phyloP scores from a whole-genome alignment of 371 early-diverging fungal genomes.

The Conidiobolus incongruus region DNA sequence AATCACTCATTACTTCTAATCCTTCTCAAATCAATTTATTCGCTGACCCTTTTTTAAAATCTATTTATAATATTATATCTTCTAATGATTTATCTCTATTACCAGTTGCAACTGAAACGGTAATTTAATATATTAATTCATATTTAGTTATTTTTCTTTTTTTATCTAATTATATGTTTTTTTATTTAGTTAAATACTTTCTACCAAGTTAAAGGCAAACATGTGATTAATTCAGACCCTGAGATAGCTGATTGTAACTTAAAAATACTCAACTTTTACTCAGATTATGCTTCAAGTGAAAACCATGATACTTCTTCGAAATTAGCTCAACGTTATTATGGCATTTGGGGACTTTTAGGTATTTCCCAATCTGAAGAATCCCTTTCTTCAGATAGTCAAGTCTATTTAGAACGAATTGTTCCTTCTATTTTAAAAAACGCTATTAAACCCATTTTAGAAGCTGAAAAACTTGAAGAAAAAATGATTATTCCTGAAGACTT shows the following conservation, averaged over 20 bases:
- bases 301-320: conserved; percentile 10
- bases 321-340: neutral
- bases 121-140: neutral
- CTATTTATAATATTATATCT: conserved; percentile 1
- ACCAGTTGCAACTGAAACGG: conserved; percentile 1
- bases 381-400: conserved; percentile 21
- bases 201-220: conserved; percentile 1
- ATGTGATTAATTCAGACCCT: conserved; percentile 18
- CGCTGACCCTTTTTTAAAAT: conserved; percentile 2
- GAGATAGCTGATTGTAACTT: conserved; percentile 37
- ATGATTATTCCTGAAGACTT: no score
- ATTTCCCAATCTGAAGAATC: conserved; percentile 24
- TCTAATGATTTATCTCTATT: neutral
- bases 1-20: conserved; percentile 1
- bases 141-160: no score
- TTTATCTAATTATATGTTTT: neutral
- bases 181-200: conserved; percentile 2
- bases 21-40: conserved; percentile 4
- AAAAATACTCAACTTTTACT: conserved; percentile 29
- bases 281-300: conserved; percentile 20
- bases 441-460: conserved; percentile 9
- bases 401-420: conserved; percentile 25
- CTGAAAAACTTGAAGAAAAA: conserved; percentile 11
- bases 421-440: conserved; percentile 24
- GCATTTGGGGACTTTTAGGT: conserved; percentile 17